phyloP scores from a whole-genome alignment of 805 yeast species.

The Teunomyces stri region DNA sequence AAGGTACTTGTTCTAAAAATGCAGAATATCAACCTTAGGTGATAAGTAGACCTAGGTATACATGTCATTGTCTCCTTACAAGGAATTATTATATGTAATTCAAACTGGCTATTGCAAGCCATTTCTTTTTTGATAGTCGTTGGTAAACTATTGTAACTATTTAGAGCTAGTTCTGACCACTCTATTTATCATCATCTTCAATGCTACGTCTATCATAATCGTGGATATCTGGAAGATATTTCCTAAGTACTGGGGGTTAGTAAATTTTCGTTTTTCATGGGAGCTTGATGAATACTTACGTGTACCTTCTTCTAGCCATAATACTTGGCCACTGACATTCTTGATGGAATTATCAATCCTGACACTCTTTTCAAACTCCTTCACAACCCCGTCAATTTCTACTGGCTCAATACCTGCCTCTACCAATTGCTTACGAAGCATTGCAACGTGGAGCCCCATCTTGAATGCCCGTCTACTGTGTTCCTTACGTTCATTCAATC shows the following conservation, averaged over 20 bases:
- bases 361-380: constrained; percentile 58
- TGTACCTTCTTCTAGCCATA: constrained; percentile 60
- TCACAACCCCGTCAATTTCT: constrained; percentile 49
- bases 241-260: constrained; percentile 38
- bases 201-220: constrained; percentile 50
- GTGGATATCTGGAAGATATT: constrained; percentile 54
- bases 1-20: too few relatives aligned
- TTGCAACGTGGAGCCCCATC: constrained; percentile 66
- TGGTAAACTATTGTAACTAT: neutral
- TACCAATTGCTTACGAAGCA: constrained; percentile 57
- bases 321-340: constrained; percentile 51
- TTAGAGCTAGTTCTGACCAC: neutral
- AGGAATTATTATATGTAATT: too few relatives aligned
- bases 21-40: too few relatives aligned
- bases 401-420: constrained; percentile 61
- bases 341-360: constrained; percentile 54
- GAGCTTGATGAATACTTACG: constrained; percentile 16
- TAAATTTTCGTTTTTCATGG: constrained; percentile 1
- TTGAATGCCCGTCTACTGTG: constrained; percentile 49
- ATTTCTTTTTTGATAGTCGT: neutral
- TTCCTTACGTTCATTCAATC: constrained; percentile 50
- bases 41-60: too few relatives aligned
- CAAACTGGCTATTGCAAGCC: too few relatives aligned
- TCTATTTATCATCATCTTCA: neutral
- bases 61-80: too few relatives aligned